Evolutionary conservation across 345 rosid species (phyloP), one percentile per base, ranked within the genome.

Genomic region (Melaleuca quinquenervia): DNA sequence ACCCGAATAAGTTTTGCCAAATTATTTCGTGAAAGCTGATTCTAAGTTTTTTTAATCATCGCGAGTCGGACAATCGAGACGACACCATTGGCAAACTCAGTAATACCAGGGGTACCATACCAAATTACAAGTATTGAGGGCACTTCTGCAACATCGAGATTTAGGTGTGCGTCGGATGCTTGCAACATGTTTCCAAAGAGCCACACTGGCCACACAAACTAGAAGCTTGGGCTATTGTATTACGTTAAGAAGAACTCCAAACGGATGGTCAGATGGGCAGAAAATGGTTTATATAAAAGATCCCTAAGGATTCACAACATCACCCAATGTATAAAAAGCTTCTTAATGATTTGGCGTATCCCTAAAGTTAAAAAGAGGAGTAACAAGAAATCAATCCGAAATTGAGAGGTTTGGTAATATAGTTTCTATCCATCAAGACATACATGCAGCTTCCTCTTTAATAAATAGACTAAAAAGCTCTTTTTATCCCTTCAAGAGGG

Each of bases 311-410:
- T 56, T 56, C 1, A 24, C 62, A 11, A 24, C 62, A 11, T 56
- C 1, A 0, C 62, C 62, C 15, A 56, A 56, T 0, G 41, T 41
- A 24, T 56, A 26, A 56, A 56, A 56, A 5, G 26, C 11, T 55
- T 26, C 6, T 56, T 56, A 56, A 12, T 58, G 70, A n/a, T 7
- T 2, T n/a, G n/a, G 27, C 70, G 90, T 32, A 82, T 91, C 36
- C 84, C 83, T 14, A 74, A 75, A 21, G 55, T 84, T 60, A 32
- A 75, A 9, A 83, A 84, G n/a, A 84, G 86, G 24, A 88, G 88
- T 58, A n/a, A 58, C 8, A 12, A 58, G 9, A 58, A n/a, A 58
- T 58, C 18, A 7, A n/a, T n/a, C 70, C 14, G 14, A 32, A 32
- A 32, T 36, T 2, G 6, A 70, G 45, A 2, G 48, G 48, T 8